phyloP scores from a whole-genome alignment of 208 protist species.

The Angomonas ambiguus region DNA sequence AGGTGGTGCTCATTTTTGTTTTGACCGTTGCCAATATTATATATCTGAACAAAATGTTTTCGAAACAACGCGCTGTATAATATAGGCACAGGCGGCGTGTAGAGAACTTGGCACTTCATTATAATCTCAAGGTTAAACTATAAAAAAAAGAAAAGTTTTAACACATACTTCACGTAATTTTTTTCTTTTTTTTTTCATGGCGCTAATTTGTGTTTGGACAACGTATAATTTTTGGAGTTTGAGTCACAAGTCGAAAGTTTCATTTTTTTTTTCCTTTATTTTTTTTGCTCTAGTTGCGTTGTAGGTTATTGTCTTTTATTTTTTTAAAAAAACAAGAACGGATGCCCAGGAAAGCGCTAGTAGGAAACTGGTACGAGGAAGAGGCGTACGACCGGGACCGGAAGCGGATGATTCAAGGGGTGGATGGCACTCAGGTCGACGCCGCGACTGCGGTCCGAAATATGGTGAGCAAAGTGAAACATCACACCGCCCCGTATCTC shows the following conservation, averaged over 20 bases:
- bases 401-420: conserved; percentile 65
- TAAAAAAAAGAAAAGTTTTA: neutral
- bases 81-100: no score
- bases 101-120: no score
- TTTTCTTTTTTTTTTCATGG: neutral
- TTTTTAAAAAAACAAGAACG: conserved; percentile 5
- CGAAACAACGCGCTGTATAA: conserved; percentile 72
- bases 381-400: conserved; percentile 72
- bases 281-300: neutral
- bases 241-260: no score
- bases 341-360: conserved; percentile 64
- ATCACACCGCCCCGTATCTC: conserved; percentile 74
- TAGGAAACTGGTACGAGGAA: conserved; percentile 87
- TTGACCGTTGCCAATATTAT: conserved; percentile 74
- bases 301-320: neutral
- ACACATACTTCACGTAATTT: neutral
- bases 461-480: conserved; percentile 66
- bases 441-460: conserved; percentile 50
- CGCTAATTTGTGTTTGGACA: neutral
- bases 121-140: neutral
- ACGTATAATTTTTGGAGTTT: neutral
- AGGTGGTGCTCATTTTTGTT: conserved; percentile 62
- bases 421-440: conserved; percentile 52
- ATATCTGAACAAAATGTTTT: conserved; percentile 70
- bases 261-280: conserved; percentile 11